Conservation (phyloP, 352 stramenopile genomes). For the Phytophthora idaei region DNA sequence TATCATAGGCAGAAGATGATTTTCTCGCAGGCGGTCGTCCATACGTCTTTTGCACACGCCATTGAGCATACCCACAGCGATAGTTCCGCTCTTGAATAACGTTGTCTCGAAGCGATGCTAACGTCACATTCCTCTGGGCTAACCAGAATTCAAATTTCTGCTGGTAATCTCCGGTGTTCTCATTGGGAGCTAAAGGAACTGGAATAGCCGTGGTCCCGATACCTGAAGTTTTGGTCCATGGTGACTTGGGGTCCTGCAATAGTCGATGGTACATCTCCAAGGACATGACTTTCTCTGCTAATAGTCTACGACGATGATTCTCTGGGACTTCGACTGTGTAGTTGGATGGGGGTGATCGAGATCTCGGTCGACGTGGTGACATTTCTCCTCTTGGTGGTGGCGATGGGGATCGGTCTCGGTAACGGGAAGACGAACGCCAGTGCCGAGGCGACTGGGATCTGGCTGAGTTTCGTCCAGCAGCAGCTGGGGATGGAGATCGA, state of each 20-base stretch:
- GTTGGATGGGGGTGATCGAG: slow-evolving; percentile 17
- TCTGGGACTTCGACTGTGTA: slow-evolving; percentile 13
- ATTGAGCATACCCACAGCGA: slow-evolving; percentile 26
- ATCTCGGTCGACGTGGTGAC: slow-evolving; percentile 15
- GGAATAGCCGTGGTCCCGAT: slow-evolving; percentile 15
- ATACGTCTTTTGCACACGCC: slow-evolving; percentile 19
- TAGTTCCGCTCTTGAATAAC: slow-evolving; percentile 20
- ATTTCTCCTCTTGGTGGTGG: slow-evolving; percentile 10
- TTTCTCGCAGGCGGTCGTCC: not conserved
- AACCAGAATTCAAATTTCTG: slow-evolving; percentile 40
- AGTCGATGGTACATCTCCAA: slow-evolving; percentile 18
- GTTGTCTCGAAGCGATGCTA: slow-evolving; percentile 16
- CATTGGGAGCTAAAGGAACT: slow-evolving; percentile 13
- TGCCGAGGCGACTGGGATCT: slow-evolving; percentile 14
- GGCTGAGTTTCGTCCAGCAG: slow-evolving; percentile 1
- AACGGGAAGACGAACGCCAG: slow-evolving; percentile 15
- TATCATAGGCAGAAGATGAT: not conserved
- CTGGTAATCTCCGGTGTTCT: slow-evolving; percentile 25
- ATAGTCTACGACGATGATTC: slow-evolving; percentile 12
- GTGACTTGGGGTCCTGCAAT: slow-evolving; percentile 10
- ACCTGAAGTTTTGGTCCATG: slow-evolving; percentile 8
- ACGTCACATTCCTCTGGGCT: slow-evolving; percentile 20
- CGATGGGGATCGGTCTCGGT: slow-evolving; percentile 17
- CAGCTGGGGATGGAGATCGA: slow-evolving; percentile 6
- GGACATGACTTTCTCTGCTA: slow-evolving; percentile 26